Evolutionary conservation across 768 basidiomycete species (phyloP), one percentile per base, ranked within the genome.

Genomic region (Hygrocybe punicea): DNA sequence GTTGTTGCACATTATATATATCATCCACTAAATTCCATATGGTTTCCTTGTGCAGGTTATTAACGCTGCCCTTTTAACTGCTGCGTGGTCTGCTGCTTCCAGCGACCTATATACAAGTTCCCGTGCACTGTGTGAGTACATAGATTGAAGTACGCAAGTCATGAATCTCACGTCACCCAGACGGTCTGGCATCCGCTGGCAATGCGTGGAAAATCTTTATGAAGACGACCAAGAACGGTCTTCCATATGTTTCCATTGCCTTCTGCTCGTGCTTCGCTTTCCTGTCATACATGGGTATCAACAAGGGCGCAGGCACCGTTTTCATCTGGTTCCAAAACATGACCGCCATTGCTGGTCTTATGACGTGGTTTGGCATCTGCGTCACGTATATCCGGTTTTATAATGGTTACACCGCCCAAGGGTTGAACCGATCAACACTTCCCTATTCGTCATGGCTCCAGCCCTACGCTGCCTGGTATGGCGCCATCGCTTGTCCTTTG

Each of bases 71-170:
- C 78, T 96, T 13, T 73, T 98, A 60, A 91, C 89, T 37, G 91
- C 93, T 2, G 93, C 94, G 5, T 94, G 91, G 87, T 96, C 93
- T 23, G 93, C 94, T 34, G 91, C 90, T 5, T 87, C 86, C 21
- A 89, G 87, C 68, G 93, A 96, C 68, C 69, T 97, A 46, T 96
- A 93, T 74, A 94, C 92, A 3, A 87, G 87, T 46, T 93, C 93
- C 16, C 85, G 90, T 54, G 89, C 89, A 0, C 79, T 98, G 8
- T 95, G 89, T 90, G 60, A 63, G 86, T 77, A 24, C 35, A 40
- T 29, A 14, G 35, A 5, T 7, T 3, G 7, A 40, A 19, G 23
- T 16, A n/a, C 16, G 50, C 36, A 19, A 6, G 34, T 35, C 24
- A 55, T 51, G 25, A 46, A n/a, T 3, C 19, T 51, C 53, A 46